Percentiles rank a stretch among this genome's conserved stretches.
These are phyloP conservation scores for Dictyostelium gargantuum DNA, from an alignment of 208 protist genomes.

Conservation along the genomic window DNA sequence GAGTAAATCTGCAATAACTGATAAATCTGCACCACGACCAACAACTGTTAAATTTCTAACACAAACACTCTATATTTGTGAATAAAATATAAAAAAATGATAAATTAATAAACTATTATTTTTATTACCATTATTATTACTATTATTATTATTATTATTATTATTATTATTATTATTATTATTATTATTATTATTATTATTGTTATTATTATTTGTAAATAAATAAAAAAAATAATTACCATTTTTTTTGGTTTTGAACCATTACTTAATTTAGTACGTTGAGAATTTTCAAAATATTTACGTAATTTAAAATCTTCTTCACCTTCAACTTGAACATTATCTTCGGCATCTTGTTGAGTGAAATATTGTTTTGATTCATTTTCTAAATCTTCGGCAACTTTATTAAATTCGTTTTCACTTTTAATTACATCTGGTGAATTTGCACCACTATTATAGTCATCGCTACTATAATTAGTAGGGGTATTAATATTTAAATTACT, in stretches of 20 bases:
- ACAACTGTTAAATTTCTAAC: conserved; percentile 55
- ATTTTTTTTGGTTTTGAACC: conserved; percentile 36
- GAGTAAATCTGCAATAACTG: conserved; percentile 3
- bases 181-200: no score
- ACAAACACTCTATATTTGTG: neutral
- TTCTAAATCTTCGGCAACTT: neutral
- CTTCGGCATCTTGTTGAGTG: neutral
- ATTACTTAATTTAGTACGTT: neutral
- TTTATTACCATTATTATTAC: no score
- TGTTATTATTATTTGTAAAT: no score
- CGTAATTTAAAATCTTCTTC: conserved; percentile 48
- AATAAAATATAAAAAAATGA: no score
- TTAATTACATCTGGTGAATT: neutral
- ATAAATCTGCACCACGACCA: conserved; percentile 41
- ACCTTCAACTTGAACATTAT: neutral
- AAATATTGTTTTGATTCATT: neutral
- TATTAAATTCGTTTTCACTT: neutral
- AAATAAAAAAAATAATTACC: no score
- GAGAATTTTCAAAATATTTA: conserved; percentile 60
- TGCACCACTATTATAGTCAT: neutral
- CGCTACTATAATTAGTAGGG: neutral
- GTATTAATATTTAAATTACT: conserved; percentile 20
- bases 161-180: no score
- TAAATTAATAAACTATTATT: neutral
- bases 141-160: no score